Evolutionary conservation across 306 rosid species (phyloP).

Genomic region (Cucurbita argyrosperma): DNA sequence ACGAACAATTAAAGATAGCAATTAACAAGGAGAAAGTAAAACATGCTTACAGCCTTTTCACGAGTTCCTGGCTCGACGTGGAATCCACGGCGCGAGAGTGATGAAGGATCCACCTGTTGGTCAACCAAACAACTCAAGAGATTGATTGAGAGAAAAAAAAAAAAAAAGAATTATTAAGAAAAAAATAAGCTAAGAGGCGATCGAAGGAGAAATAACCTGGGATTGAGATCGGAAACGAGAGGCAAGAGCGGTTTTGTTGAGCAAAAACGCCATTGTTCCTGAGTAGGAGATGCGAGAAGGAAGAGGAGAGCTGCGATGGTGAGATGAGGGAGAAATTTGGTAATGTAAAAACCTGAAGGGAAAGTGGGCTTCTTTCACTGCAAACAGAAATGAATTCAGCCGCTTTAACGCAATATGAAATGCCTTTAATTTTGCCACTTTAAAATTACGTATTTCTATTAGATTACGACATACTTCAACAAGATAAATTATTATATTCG

Average conservation of each 20-base stretch:
- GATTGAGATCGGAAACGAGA: conserved; percentile 49
- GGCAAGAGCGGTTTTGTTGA: conserved; percentile 38
- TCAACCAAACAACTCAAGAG: background rate
- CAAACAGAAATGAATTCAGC: no score
- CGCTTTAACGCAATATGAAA: no score
- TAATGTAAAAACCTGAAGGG: background rate
- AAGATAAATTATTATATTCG: no score
- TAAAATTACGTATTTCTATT: no score
- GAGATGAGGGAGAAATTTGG: background rate
- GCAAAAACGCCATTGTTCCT: conserved; percentile 54
- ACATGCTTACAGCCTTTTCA: conserved; percentile 67
- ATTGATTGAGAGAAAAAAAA: background rate
- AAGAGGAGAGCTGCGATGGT: background rate
- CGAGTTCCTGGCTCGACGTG: conserved; percentile 71
- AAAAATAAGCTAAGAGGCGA: background rate
- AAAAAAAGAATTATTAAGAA: background rate
- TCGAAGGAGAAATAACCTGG: conserved; percentile 18
- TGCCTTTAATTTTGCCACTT: no score
- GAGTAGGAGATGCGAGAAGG: background rate
- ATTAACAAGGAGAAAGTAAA: background rate
- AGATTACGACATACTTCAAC: no score
- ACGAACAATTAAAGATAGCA: background rate
- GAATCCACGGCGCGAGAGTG: conserved; percentile 48
- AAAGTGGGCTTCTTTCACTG: background rate
- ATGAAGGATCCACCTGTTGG: conserved; percentile 31